phyloP scores from a whole-genome alignment of 768 basidiomycete genomes.

The Daedalea quercina region DNA sequence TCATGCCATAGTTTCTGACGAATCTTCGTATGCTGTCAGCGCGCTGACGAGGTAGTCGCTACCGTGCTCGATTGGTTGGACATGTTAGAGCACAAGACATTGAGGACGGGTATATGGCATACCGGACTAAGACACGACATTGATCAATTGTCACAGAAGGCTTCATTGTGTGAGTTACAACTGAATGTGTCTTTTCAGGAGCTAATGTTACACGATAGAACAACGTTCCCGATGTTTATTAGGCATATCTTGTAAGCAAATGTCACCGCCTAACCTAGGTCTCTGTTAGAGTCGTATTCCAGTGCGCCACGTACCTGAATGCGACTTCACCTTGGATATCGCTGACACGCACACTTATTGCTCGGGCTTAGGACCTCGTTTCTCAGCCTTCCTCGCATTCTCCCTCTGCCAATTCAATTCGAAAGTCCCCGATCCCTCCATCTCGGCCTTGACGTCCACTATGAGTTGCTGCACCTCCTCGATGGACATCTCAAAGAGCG shows the following conservation, averaged over 20 bases:
- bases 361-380: neutral
- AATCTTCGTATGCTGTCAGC: slow-evolving; percentile 21
- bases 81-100: slow-evolving; percentile 33
- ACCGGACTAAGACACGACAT: slow-evolving; percentile 28
- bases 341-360: neutral
- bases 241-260: too few species aligned
- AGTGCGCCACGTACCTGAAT: too few species aligned
- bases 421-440: slow-evolving; percentile 14
- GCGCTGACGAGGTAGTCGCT: slow-evolving; percentile 61
- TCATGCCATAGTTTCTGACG: neutral
- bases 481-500: slow-evolving; percentile 10
- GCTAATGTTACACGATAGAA: too few species aligned
- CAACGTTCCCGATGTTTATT: too few species aligned
- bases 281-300: too few species aligned
- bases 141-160: neutral
- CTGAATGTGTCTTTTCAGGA: too few species aligned
- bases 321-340: too few species aligned
- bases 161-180: neutral
- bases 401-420: slow-evolving; percentile 14
- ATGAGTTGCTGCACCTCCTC: slow-evolving; percentile 13
- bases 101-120: slow-evolving; percentile 60
- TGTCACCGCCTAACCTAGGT: too few species aligned
- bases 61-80: slow-evolving; percentile 67
- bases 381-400: slow-evolving; percentile 11
- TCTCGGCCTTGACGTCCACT: slow-evolving; percentile 13